A percentile compares a stretch with the other conserved stretches of the same genome.
phyloP scores from a whole-genome alignment of 768 basidiomycete genomes.

The Serendipita sp. region DNA sequence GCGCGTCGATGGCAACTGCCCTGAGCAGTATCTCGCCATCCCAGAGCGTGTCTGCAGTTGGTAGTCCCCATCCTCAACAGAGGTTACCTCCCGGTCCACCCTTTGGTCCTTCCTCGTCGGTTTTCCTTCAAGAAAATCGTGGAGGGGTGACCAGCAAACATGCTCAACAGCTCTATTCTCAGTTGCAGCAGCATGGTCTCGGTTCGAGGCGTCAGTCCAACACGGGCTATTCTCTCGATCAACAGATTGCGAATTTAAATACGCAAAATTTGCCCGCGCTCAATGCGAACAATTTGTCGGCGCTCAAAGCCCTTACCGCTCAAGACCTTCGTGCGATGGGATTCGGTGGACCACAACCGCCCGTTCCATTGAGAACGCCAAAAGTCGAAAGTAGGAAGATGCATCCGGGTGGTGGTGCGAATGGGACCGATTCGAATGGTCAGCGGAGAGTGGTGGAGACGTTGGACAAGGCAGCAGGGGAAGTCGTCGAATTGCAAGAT shows the following conservation, averaged over 20 bases:
- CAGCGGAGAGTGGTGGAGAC: not conserved
- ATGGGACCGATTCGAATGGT: not conserved
- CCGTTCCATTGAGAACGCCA: not conserved
- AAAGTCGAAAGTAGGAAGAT: not conserved
- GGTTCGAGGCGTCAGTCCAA: not conserved
- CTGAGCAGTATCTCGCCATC: constrained; percentile 4
- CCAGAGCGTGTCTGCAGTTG: constrained; percentile 4
- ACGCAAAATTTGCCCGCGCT: not conserved
- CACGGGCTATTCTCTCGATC: not conserved
- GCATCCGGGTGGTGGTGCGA: not conserved
- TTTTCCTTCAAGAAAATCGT: not conserved
- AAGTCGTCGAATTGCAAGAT: constrained; percentile 1
- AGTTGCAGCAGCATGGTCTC: not conserved
- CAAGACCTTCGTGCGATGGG: constrained; percentile 1
- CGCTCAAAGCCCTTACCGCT: not conserved
- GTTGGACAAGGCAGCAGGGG: not conserved
- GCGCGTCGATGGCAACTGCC: constrained; percentile 1
- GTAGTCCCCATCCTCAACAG: not conserved
- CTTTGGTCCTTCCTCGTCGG: constrained; percentile 1
- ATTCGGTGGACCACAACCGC: not conserved
- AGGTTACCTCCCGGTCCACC: not conserved
- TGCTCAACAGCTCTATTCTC: not conserved
- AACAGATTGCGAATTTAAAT: not conserved
- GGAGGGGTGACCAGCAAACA: not conserved
- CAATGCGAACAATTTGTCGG: not conserved